phyloP scores from a whole-genome alignment of 768 basidiomycete genomes.

The Kwoniella dendrophila region DNA sequence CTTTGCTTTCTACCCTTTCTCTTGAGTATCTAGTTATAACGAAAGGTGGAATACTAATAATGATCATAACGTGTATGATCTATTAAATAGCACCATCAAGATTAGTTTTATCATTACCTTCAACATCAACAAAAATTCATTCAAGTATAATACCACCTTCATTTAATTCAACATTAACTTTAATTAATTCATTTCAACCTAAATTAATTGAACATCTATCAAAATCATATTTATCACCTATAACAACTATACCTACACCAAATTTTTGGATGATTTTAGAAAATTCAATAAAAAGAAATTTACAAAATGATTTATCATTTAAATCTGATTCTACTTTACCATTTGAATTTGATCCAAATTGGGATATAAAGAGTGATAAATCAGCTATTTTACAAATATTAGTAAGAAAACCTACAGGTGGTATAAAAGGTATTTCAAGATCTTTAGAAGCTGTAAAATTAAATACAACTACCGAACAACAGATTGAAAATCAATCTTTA shows the following conservation, averaged over 20 bases:
- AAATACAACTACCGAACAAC: too few relatives aligned
- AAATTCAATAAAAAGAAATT: conserved; percentile 65
- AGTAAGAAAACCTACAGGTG: conserved; percentile 50
- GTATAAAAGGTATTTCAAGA: conserved; percentile 50
- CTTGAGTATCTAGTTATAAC: too few relatives aligned
- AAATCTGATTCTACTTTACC: conserved; percentile 19
- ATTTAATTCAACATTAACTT: conserved; percentile 40
- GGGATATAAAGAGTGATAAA: conserved; percentile 61
- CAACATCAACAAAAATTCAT: conserved; percentile 26
- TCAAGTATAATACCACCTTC: conserved; percentile 38
- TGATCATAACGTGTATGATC: too few relatives aligned
- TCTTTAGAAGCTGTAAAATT: conserved; percentile 34
- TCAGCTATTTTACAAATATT: conserved; percentile 67
- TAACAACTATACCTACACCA: conserved; percentile 66
- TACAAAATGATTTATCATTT: conserved; percentile 58
- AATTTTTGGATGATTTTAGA: conserved; percentile 81
- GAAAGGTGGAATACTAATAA: too few relatives aligned
- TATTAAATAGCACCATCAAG: conserved; percentile 46
- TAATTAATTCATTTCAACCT: conserved; percentile 65
- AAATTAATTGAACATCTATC: conserved; percentile 70
- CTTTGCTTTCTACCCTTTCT: background rate
- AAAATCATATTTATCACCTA: conserved; percentile 69
- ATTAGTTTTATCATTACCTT: conserved; percentile 40
- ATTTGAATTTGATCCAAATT: conserved; percentile 43
- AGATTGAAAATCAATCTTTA: background rate